Base-by-base conservation (phyloP, 2,329 filamentous ascomycete species). In the Botryotinia narcissicola region DNA sequence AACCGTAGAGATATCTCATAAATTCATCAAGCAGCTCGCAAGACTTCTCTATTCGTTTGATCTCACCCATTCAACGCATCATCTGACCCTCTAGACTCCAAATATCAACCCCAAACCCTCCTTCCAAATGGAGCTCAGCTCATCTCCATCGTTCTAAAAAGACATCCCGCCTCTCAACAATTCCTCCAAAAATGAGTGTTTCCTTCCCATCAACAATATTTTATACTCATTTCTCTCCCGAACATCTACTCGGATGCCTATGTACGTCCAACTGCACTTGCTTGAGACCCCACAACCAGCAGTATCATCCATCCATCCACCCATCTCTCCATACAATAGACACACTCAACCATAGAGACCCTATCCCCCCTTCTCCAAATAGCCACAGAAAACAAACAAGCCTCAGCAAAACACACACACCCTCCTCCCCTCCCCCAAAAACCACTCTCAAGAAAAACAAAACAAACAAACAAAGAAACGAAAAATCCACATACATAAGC, bases 401-500 rank as follows among this genome's bases (percentile, higher is more conserved):
- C 12, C 48, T 14, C 5, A 54, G 12, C 0, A 29, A 18, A 63
- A 18, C 12, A 44, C 4, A 10, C 9, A n/a, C 12, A 40, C 7
- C 18, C 9, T 7, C 6, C 35, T 7, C 5, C 35, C 35, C 22
- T 10, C 35, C 22, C 18, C 20, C 1, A 12, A 25, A 20, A n/a
- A 32, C 4, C 42, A 8, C 42, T 10, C 44, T 6, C 40, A 32
- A n/a, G 48, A 22, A 54, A 54, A 14, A 1, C 42, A 7, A 46
- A 32, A 73, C 22, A 51, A 51, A 3, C 20, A 29, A 37, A 46
- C 25, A 60, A 73, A 35, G 40, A 66, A 48, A 25, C 1, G 57
- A 37, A 66, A 48, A 70, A 60, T 71, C 63, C 29, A 63, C 88
- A 78, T 88, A 95, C 93, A 83, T 96, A 97, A 77, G 93, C 93